These are phyloP conservation scores for Vaccinium vitisidaea DNA, from an alignment of 148 eudicot genomes.

Conservation along the genomic window DNA sequence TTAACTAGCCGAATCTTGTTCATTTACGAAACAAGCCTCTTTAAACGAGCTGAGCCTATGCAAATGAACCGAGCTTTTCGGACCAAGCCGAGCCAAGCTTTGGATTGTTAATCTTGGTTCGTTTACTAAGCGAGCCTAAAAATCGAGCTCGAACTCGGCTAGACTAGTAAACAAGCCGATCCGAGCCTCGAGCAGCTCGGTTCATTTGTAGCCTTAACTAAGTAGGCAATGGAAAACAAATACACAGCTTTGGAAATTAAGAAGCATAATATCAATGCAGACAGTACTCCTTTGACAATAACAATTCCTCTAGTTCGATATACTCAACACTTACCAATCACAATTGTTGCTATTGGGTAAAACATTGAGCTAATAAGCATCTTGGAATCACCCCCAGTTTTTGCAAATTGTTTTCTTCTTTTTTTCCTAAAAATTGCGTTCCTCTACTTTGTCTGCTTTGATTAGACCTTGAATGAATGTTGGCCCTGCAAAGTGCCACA, in stretches of 20 bases:
- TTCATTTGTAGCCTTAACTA: no score
- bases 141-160: no score
- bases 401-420: background rate
- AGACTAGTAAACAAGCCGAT: no score
- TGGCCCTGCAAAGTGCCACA: slow-evolving; percentile 16
- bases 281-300: background rate
- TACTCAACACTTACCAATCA: background rate
- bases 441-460: background rate
- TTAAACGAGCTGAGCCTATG: no score
- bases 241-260: background rate
- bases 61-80: no score
- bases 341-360: background rate
- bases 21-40: no score
- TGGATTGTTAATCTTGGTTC: no score
- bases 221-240: background rate
- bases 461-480: slow-evolving; percentile 2
- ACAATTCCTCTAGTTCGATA: background rate
- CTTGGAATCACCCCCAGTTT: background rate
- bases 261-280: background rate
- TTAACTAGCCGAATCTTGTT: no score
- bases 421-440: background rate
- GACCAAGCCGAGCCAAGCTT: no score
- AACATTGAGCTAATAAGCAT: background rate
- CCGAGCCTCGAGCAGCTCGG: no score
- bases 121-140: no score